phyloP scores from a whole-genome alignment of 2,329 filamentous ascomycete genomes.

The Akanthomyces uredinophilus region DNA sequence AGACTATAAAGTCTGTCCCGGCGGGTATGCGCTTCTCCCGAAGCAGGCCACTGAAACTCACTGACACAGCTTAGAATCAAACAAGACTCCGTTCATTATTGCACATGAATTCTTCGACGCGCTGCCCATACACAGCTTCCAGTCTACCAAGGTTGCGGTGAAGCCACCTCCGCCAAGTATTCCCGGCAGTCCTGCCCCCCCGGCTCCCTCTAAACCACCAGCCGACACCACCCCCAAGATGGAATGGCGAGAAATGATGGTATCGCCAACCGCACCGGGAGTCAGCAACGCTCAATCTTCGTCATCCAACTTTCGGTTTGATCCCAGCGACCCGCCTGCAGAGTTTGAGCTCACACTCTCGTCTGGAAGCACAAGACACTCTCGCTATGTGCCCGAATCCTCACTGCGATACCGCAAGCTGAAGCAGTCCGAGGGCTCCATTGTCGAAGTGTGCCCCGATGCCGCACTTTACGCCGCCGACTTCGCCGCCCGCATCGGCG shows the following conservation, averaged over 20 bases:
- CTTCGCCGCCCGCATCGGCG: conserved; percentile 81
- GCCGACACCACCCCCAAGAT: conserved; percentile 31
- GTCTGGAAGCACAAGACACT: conserved; percentile 71
- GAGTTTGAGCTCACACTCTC: conserved; percentile 87
- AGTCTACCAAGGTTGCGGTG: conserved; percentile 54
- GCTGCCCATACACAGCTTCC: conserved; percentile 91
- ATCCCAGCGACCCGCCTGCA: conserved; percentile 50
- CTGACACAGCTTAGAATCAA: conserved; percentile 41
- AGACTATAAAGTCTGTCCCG: conserved; percentile 80
- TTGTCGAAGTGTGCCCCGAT: conserved; percentile 89
- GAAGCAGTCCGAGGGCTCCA: conserved; percentile 59
- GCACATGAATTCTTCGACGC: conserved; percentile 99
- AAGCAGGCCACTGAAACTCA: background rate
- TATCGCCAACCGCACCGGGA: conserved; percentile 59
- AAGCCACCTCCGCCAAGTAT: conserved; percentile 13
- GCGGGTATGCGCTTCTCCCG: conserved; percentile 43
- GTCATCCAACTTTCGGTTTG: conserved; percentile 43
- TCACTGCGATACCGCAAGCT: conserved; percentile 75
- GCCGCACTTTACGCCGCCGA: conserved; percentile 73
- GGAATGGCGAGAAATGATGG: conserved; percentile 81
- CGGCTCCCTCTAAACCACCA: conserved; percentile 35
- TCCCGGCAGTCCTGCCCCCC: conserved; percentile 31
- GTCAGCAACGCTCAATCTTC: conserved; percentile 47
- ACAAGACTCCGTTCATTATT: conserved; percentile 83
- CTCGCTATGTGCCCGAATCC: conserved; percentile 75